Evolutionary conservation across 257 asterid species (phyloP), one percentile per base, ranked within the genome.

Genomic region (Solanum megistacrolobum): DNA sequence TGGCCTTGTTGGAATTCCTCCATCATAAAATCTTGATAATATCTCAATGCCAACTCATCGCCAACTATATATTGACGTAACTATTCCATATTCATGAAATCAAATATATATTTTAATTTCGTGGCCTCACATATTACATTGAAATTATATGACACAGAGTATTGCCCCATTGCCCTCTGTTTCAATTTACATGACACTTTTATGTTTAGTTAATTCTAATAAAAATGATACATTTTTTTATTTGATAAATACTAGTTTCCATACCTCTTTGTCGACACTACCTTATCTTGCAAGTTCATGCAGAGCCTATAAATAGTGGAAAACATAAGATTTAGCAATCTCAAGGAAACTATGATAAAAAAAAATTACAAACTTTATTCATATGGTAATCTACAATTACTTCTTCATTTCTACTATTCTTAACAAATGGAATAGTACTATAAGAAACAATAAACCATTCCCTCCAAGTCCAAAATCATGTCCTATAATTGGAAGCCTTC

Each of bases 401-500:
- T 27, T 74, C n/a, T 73, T 25, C 35, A 32, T 46, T 46, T 46
- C 27, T 12, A 7, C 9, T 20, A 21, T 20, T 8, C 21, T 55
- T 32, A 55, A 13, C 9, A 72, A 29, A 27, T 66, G 85, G 27
- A 27, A 1, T 18, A 13, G 7, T 12, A 41, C 0, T 41, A 3
- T 6, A 35, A 83, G 48, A 34, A 84, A 21, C 21, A 69, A 60
- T 41, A 85, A 81, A 36, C 6, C 88, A 78, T 34, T 82, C 7
- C 89, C 90, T 82, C 91, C 89, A 0, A 86, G 89, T 18, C 91
- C 86, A 21, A 83, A 34, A 39, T 72, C 86, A 2, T 66, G 58
- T 7, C 58, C 58, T 46, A 46, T 46, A 13, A 46, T 46, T 46
- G 58, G 58, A 46, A 13, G 58, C 7, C 20, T 46, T 46, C 58